A percentile compares a stretch with the other conserved stretches of the same genome.
These are phyloP conservation scores for Aspergillus sclerotioniger DNA, from an alignment of 495 filamentous ascomycete species.

Conservation along the genomic window DNA sequence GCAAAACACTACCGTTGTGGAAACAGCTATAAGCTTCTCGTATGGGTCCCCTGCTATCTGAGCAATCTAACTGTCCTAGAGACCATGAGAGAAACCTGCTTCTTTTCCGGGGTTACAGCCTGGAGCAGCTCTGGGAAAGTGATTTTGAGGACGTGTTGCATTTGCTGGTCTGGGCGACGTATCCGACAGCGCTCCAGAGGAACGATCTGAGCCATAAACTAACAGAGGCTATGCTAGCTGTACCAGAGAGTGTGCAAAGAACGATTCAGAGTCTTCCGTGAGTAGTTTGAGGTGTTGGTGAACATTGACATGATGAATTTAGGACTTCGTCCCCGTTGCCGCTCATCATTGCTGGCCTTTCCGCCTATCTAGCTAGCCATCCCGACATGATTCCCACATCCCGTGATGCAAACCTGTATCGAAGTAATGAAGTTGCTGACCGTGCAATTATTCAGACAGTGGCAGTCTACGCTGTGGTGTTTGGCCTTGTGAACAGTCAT, in stretches of 20 bases:
- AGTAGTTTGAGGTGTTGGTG: conserved; percentile 2
- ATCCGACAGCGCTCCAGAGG: conserved; percentile 25
- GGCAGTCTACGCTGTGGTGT: conserved; percentile 33
- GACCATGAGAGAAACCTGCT: conserved; percentile 30
- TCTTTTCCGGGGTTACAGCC: conserved; percentile 32
- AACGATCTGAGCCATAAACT: conserved; percentile 23
- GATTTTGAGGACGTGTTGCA: conserved; percentile 42
- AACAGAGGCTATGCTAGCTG: conserved; percentile 25
- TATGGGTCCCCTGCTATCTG: conserved; percentile 22
- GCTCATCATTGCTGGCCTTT: conserved; percentile 33
- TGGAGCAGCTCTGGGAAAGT: conserved; percentile 33
- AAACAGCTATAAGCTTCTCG: conserved; percentile 53
- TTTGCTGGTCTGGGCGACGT: conserved; percentile 33
- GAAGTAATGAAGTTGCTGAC: conserved; percentile 21
- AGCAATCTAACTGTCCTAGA: conserved; percentile 14
- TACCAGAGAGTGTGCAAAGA: conserved; percentile 27
- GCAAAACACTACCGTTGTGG: conserved; percentile 52
- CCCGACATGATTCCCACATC: conserved; percentile 27
- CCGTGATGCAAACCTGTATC: conserved; percentile 27
- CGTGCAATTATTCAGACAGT: conserved; percentile 26
- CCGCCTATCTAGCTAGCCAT: conserved; percentile 27
- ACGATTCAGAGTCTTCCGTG: conserved; percentile 32
- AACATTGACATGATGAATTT: neutral
- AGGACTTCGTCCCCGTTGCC: conserved; percentile 31
- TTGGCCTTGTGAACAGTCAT: conserved; percentile 31